A percentile compares a stretch with the other conserved stretches of the same genome.
phyloP scores from a whole-genome alignment of 2,329 filamentous ascomycete species.

The Penicillium sp. region DNA sequence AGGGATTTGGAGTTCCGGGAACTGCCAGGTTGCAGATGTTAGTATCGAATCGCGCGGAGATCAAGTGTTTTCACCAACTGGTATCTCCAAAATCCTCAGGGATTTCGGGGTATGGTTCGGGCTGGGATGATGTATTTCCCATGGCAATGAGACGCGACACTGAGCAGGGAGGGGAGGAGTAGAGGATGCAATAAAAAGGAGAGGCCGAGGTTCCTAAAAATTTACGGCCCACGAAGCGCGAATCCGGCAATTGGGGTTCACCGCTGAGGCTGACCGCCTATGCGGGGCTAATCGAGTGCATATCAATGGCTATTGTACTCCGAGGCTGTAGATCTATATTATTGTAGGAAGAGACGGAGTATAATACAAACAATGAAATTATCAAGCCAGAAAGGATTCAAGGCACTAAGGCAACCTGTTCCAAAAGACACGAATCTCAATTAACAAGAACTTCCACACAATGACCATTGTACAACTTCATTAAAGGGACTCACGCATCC shows the following conservation, averaged over 20 bases:
- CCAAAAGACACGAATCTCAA: not conserved
- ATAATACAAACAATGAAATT: not conserved
- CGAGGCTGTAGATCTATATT: not conserved
- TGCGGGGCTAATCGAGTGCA: not conserved
- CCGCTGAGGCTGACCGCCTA: not conserved
- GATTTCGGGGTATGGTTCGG: not conserved
- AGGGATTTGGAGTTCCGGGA: conserved; percentile 1
- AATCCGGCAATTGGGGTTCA: not conserved
- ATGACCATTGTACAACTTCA: not conserved
- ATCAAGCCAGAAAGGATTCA: not conserved
- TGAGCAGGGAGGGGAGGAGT: not conserved
- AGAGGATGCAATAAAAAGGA: not conserved
- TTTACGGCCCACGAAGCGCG: not conserved
- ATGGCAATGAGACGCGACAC: not conserved
- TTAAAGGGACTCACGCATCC: not conserved
- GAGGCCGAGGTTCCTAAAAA: conserved; percentile 1
- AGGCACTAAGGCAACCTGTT: not conserved
- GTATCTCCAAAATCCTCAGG: not conserved
- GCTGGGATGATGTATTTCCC: conserved; percentile 4
- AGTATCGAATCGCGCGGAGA: not conserved
- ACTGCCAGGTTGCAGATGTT: conserved; percentile 1
- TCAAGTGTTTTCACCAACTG: not conserved
- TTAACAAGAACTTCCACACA: not conserved
- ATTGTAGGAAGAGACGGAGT: not conserved
- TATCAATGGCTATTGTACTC: not conserved